These are phyloP conservation scores for Rhynchospora tenuis DNA, from an alignment of 176 grass and related monocot genomes.

Conservation along the genomic window DNA sequence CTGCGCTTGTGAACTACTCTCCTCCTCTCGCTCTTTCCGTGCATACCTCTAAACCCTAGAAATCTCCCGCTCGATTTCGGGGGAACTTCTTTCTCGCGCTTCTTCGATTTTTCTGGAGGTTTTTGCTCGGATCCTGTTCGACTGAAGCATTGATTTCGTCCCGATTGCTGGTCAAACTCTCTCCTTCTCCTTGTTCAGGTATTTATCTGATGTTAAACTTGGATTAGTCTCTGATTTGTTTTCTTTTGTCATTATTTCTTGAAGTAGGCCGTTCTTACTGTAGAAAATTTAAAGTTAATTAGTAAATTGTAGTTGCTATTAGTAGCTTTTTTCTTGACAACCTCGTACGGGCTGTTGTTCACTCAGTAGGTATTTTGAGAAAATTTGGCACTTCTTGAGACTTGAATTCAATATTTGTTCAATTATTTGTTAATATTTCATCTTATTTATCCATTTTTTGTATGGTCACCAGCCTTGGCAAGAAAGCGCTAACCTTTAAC, in stretches of 20 bases:
- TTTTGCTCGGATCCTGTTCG: neutral
- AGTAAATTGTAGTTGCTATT: neutral
- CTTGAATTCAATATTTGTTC: neutral
- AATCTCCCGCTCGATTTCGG: neutral
- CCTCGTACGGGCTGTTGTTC: neutral
- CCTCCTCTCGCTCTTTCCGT: neutral
- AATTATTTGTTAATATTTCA: slow-evolving; percentile 24
- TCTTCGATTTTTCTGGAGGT: neutral
- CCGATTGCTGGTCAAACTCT: neutral
- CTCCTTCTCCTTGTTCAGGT: neutral
- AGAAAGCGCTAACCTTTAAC: slow-evolving; percentile 40
- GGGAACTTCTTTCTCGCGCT: neutral
- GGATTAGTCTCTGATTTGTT: neutral
- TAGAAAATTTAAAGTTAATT: neutral
- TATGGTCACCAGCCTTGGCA: slow-evolving; percentile 10
- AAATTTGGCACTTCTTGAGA: neutral
- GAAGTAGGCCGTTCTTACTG: neutral
- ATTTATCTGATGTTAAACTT: neutral
- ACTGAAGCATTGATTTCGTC: neutral
- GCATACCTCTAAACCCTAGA: slow-evolving; percentile 1
- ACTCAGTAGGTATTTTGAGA: neutral
- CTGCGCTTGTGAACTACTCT: neutral
- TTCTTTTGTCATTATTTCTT: neutral
- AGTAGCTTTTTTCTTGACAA: neutral
- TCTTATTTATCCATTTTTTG: slow-evolving; percentile 20